Evolutionary conservation across 2,329 filamentous ascomycete genomes (phyloP).

Genomic region (Diaporthe aspalathi): DNA sequence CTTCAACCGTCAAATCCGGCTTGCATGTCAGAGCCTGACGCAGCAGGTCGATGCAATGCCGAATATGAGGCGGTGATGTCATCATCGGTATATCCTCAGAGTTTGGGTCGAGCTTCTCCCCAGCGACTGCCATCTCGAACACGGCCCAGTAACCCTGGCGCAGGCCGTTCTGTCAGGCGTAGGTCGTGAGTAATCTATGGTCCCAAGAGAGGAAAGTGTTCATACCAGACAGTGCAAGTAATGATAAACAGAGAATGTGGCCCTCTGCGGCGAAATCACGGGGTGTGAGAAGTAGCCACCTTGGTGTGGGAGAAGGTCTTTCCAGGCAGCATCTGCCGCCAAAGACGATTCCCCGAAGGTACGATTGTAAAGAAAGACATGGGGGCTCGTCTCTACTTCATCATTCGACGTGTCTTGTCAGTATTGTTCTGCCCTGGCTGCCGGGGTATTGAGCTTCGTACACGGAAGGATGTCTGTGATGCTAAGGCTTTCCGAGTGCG

Average conservation of each 20-base stretch:
- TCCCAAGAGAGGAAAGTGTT: too few species aligned
- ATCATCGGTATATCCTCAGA: constrained; percentile 1
- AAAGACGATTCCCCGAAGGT: neutral
- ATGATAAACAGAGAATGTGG: constrained; percentile 6
- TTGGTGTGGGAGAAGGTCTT: neutral
- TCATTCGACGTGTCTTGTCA: too few species aligned
- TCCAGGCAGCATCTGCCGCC: neutral
- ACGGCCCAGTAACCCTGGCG: constrained; percentile 3
- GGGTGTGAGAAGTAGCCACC: neutral
- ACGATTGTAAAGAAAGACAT: neutral
- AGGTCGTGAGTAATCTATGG: neutral
- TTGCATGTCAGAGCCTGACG: neutral
- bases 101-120: neutral
- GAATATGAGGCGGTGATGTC: neutral
- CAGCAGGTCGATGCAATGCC: neutral
- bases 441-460: too few species aligned
- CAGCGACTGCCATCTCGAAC: neutral
- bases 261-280: neutral
- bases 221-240: constrained; percentile 2
- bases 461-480: too few species aligned
- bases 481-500: too few species aligned
- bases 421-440: too few species aligned
- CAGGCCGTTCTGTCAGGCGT: neutral
- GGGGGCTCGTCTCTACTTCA: too few species aligned
- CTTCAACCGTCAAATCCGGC: neutral